Conservation (phyloP, 2,329 filamentous ascomycete species). For the Stagonosporopsis rhizophila region DNA sequence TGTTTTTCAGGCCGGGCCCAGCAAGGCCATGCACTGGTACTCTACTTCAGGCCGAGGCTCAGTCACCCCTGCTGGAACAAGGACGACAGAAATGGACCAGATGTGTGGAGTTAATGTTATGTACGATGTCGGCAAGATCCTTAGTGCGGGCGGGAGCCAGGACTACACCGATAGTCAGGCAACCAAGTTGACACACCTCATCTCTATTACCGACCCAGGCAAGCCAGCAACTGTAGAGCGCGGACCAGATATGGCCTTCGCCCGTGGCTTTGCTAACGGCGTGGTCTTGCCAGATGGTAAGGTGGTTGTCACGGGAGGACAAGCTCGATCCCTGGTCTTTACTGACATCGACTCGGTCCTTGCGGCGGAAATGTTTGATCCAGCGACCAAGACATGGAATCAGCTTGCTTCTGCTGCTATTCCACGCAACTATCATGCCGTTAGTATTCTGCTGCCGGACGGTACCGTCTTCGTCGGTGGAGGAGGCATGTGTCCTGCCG, state of each 20-base stretch:
- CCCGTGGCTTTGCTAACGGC: slow-evolving; percentile 27
- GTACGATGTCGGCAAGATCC: slow-evolving; percentile 53
- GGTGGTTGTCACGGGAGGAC: slow-evolving; percentile 33
- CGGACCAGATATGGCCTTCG: slow-evolving; percentile 23
- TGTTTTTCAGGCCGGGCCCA: slow-evolving; percentile 63
- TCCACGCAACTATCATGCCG: slow-evolving; percentile 32
- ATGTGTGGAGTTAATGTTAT: slow-evolving; percentile 56
- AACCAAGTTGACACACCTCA: slow-evolving; percentile 24
- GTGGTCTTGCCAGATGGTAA: slow-evolving; percentile 36
- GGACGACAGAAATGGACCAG: slow-evolving; percentile 47
- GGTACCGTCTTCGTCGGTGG: slow-evolving; percentile 30
- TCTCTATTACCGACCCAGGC: slow-evolving; percentile 26
- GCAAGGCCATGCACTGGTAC: slow-evolving; percentile 64
- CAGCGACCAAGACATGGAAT: slow-evolving; percentile 24
- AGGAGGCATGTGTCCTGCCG: slow-evolving; percentile 29
- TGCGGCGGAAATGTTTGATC: slow-evolving; percentile 31
- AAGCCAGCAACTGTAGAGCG: slow-evolving; percentile 19
- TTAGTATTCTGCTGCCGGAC: slow-evolving; percentile 32
- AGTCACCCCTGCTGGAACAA: slow-evolving; percentile 51
- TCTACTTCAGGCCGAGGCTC: slow-evolving; percentile 53
- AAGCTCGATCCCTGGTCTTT: slow-evolving; percentile 20
- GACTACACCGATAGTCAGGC: slow-evolving; percentile 20
- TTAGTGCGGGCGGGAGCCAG: slow-evolving; percentile 41
- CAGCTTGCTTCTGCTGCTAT: slow-evolving; percentile 23
- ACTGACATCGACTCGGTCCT: slow-evolving; percentile 27